Evolutionary conservation across 2,329 filamentous ascomycete genomes (phyloP).

Genomic region (Xylaria digitata): DNA sequence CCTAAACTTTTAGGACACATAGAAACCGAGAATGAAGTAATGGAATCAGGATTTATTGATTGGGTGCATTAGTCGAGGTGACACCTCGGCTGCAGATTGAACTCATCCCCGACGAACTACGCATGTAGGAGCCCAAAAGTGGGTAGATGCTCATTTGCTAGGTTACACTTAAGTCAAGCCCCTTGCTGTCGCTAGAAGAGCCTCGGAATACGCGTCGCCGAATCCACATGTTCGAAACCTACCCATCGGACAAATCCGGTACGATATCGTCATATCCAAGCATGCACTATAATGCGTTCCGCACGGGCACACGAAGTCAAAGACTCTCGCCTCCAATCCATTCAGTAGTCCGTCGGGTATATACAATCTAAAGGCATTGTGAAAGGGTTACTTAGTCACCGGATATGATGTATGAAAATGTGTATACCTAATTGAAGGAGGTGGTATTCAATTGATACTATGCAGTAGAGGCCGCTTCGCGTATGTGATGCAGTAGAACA

Average conservation of each 20-base stretch:
- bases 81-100: slow-evolving; percentile 39
- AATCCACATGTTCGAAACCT: slow-evolving; percentile 38
- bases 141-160: slow-evolving; percentile 27
- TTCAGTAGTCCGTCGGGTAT: slow-evolving; percentile 13
- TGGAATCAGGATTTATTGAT: slow-evolving; percentile 44
- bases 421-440: not conserved
- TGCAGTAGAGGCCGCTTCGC: slow-evolving; percentile 2
- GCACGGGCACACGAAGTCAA: slow-evolving; percentile 15
- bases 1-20: slow-evolving; percentile 41
- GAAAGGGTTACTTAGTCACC: slow-evolving; percentile 13
- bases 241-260: slow-evolving; percentile 32
- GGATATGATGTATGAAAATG: slow-evolving; percentile 1
- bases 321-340: slow-evolving; percentile 4
- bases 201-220: slow-evolving; percentile 47
- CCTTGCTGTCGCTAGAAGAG: slow-evolving; percentile 32
- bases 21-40: slow-evolving; percentile 39
- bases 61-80: slow-evolving; percentile 44
- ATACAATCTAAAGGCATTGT: slow-evolving; percentile 17
- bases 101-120: slow-evolving; percentile 26
- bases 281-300: slow-evolving; percentile 19
- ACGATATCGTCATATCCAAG: slow-evolving; percentile 19
- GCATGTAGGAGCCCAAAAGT: slow-evolving; percentile 20
- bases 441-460: not conserved
- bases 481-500: slow-evolving; percentile 22
- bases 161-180: slow-evolving; percentile 28